These are phyloP conservation scores for Leishmania turanica DNA, from an alignment of 208 protist genomes.

Conservation along the genomic window DNA sequence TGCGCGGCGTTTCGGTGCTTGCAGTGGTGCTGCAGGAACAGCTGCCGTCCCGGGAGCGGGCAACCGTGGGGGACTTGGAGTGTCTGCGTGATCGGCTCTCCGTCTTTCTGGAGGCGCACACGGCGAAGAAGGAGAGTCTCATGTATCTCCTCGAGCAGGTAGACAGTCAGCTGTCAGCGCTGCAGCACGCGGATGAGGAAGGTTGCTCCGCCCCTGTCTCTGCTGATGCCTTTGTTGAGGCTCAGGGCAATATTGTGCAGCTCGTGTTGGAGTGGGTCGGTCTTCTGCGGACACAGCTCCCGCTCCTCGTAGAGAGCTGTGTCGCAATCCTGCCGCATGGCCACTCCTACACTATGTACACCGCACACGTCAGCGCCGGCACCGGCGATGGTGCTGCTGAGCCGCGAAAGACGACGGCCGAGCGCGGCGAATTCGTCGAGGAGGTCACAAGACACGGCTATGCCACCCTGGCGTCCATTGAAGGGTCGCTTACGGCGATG, in stretches of 20 bases:
- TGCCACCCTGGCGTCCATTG: conserved; percentile 29
- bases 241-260: conserved; percentile 40
- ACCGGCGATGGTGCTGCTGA: not conserved
- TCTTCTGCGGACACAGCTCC: conserved; percentile 52
- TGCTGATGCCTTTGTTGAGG: conserved; percentile 14
- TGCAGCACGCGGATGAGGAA: not conserved
- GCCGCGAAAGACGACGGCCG: not conserved
- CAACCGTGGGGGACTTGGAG: conserved; percentile 53
- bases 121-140: conserved; percentile 36
- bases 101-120: conserved; percentile 57
- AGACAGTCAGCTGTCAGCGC: conserved; percentile 22
- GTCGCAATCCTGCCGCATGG: conserved; percentile 32
- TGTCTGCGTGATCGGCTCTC: conserved; percentile 58
- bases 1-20: conserved; percentile 60
- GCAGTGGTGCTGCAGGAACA: conserved; percentile 60
- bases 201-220: not conserved
- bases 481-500: conserved; percentile 48
- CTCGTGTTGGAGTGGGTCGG: conserved; percentile 52
- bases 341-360: conserved; percentile 21
- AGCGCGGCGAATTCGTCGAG: conserved; percentile 46
- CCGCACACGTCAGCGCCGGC: not conserved
- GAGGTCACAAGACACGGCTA: conserved; percentile 30
- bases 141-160: conserved; percentile 42
- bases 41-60: conserved; percentile 41
- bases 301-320: conserved; percentile 65